Evolutionary conservation across 2,329 filamentous ascomycete species (phyloP), one percentile per base, ranked within the genome.

Genomic region (Kalmusia sp.): DNA sequence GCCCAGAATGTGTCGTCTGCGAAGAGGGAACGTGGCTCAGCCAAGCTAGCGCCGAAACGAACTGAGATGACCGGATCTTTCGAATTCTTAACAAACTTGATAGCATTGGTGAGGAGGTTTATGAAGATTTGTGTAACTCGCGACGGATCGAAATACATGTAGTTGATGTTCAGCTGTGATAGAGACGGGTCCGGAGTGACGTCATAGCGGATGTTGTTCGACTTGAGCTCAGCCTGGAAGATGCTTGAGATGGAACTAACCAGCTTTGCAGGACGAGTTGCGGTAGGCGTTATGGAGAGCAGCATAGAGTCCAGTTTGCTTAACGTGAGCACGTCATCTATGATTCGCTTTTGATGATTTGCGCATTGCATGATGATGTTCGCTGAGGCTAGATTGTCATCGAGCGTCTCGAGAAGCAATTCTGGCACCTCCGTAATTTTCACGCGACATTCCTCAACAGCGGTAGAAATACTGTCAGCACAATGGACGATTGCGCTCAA

Each of bases 81-180:
- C 1, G 69, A 67, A 19, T 71, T 62, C 33, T 77, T 74, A 1
- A 78, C 78, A 45, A 76, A 77, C 24, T 76, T 76, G 58, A 77
- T 73, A 1, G 69, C 70, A 31, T 77, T 76, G 2, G 89, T 92
- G 15, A 93, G 77, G 3, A 93, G 77, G 64, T 93, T 93, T 8
- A 88, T 91, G 39, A 93, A 85, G 53, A 96, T 92, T 66, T 96
- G 92, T 0, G 78, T 72, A 8, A 80, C 62, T 19, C 77, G 68
- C 28, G 71, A 76, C 0, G 76, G 74, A 52, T 80, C 78, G 0
- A 80, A 58, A 17, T 75, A 66, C 3, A 79, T 64, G 53, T 74
- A 69, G 17, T 76, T 71, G 9, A 79, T 65, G 3, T 58, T 58
- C 6, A 79, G 58, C 4, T 70, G 54, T 3, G 62, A 35, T 28